Evolutionary conservation across 75 land plant genomes (phyloP), one percentile per base, ranked within the genome.

Genomic region (Ceratopteris richardii): DNA sequence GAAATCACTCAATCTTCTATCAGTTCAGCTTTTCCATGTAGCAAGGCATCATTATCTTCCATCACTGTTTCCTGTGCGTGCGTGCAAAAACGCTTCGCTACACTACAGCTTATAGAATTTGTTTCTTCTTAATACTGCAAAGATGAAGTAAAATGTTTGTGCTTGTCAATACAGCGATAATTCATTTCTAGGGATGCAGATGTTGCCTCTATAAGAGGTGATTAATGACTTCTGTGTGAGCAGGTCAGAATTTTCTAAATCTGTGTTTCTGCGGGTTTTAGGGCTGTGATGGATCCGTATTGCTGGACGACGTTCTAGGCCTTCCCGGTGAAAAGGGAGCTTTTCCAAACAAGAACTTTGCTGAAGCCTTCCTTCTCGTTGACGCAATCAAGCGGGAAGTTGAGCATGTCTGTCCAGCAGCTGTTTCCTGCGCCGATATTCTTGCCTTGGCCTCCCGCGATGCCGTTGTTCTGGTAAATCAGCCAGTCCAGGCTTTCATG

Each of bases 381-480:
- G 66, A 64, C 9, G 39, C 7, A 14, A 64, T 64, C 60, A 64
- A 64, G 40, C n/a, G 0, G 0, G 20, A 20, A 5, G 19, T 33
- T 18, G 66, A 64, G 39, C 39, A 17, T 1, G 30, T 20, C 4
- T 64, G 66, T 25, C 37, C 59, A 1, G 66, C 42, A 28, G 14
- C 26, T 16, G 66, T 64, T 21, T 64, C 67, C n/a, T 65, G 67
- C 29, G 67, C 67, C 13, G 67, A 65, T 22, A 27, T 65, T 60
- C 30, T 65, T 41, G 67, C 67, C 9, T 29, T 58, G 14, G 44
- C 24, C 19, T 56, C 67, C 9, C 53, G 53, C 19, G 53, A 51
- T 9, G 53, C 14, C 17, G 23, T 22, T 18, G 53, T 51, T 18
- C 18, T 19, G 23, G 53, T 51, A 18, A 18, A 56, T 51, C 20